Percentiles rank a stretch among this genome's conserved stretches.
These are phyloP conservation scores for Colletotrichum melonis DNA, from an alignment of 2,329 filamentous ascomycete genomes.

Conservation along the genomic window DNA sequence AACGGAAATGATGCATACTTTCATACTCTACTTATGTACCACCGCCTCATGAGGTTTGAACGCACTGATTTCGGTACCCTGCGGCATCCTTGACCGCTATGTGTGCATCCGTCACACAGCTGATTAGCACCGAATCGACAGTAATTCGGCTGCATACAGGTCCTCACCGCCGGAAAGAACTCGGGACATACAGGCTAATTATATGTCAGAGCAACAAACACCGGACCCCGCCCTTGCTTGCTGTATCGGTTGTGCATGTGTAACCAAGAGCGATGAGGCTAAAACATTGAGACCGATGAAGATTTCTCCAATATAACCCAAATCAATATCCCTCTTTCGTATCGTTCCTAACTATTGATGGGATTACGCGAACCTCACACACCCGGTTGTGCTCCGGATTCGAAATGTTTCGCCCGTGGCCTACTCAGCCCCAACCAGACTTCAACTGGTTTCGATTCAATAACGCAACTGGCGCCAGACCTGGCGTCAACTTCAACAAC, in stretches of 20 bases:
- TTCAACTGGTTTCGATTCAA: conserved; percentile 1
- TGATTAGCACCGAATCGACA: neutral
- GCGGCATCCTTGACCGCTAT: neutral
- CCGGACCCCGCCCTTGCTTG: neutral
- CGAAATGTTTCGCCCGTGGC: conserved; percentile 25
- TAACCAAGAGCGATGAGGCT: neutral
- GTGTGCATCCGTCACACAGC: neutral
- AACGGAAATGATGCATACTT: too few species aligned
- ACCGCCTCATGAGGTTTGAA: neutral
- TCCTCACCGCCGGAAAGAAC: neutral
- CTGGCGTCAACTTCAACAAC: conserved; percentile 25
- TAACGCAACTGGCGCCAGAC: conserved; percentile 3
- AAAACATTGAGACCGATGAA: neutral
- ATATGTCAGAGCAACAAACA: neutral
- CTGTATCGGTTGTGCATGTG: neutral
- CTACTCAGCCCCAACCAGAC: conserved; percentile 3
- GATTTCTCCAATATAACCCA: neutral
- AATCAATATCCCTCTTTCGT: too few species aligned
- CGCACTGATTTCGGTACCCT: neutral
- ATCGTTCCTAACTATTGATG: too few species aligned
- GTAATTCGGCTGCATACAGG: neutral
- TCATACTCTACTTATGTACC: too few species aligned
- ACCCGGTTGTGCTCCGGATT: neutral
- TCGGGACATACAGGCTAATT: neutral
- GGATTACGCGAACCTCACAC: too few species aligned